Conservation (phyloP, 2,329 filamentous ascomycete genomes). For the Cladosporium phlei region DNA sequence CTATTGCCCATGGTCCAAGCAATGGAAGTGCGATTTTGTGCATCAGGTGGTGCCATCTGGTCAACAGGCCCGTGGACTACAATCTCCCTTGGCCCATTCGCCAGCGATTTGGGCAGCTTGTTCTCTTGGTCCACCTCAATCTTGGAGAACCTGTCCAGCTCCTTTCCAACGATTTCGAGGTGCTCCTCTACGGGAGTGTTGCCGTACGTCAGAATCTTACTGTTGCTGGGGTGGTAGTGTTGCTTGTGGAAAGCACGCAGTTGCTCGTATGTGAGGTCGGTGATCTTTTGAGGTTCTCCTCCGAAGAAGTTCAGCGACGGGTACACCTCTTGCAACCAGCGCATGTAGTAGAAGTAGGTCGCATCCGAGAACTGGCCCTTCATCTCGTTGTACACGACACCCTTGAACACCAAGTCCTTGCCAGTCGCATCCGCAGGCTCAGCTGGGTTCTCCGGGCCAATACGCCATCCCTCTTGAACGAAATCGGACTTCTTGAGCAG, state of each 20-base stretch:
- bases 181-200: slow-evolving; percentile 83
- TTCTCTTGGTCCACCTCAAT: slow-evolving; percentile 67
- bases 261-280: slow-evolving; percentile 87
- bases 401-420: slow-evolving; percentile 80
- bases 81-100: slow-evolving; percentile 61
- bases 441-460: slow-evolving; percentile 82
- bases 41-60: slow-evolving; percentile 75
- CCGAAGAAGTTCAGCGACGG: slow-evolving; percentile 95
- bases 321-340: slow-evolving; percentile 91
- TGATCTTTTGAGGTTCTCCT: slow-evolving; percentile 93
- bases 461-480: slow-evolving; percentile 91
- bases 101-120: slow-evolving; percentile 69
- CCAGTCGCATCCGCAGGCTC: slow-evolving; percentile 42
- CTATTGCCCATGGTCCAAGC: slow-evolving; percentile 89
- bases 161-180: slow-evolving; percentile 69
- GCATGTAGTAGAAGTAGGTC: slow-evolving; percentile 91
- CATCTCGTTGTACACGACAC: slow-evolving; percentile 99
- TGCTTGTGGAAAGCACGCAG: slow-evolving; percentile 81
- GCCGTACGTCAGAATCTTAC: slow-evolving; percentile 92
- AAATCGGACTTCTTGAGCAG: slow-evolving; percentile 89
- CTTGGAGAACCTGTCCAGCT: slow-evolving; percentile 68
- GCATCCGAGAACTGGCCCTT: slow-evolving; percentile 98
- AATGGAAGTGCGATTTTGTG: slow-evolving; percentile 88
- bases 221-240: slow-evolving; percentile 96
- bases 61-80: slow-evolving; percentile 77